Evolutionary conservation across 2,329 filamentous ascomycete species (phyloP).

Genomic region (Lithohypha guttulata): DNA sequence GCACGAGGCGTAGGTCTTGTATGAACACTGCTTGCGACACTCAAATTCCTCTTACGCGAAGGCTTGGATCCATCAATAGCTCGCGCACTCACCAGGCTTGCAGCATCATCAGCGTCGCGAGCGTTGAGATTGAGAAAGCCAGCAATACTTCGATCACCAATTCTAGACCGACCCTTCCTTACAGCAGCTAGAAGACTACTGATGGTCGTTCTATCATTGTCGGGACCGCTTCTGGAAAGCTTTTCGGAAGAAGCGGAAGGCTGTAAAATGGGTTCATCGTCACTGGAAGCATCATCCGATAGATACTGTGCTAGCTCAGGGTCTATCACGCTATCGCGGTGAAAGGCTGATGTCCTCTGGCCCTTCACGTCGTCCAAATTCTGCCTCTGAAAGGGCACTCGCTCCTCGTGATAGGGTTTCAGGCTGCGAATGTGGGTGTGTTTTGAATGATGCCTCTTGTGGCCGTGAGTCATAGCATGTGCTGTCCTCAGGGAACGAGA

Average conservation of each 20-base stretch:
- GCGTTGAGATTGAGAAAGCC: conserved; percentile 56
- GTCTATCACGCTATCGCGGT: conserved; percentile 97
- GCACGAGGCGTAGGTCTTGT: conserved; percentile 60
- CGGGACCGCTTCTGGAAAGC: conserved; percentile 51
- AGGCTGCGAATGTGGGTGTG: conserved; percentile 71
- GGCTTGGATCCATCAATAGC: conserved; percentile 52
- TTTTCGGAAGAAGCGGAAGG: conserved; percentile 63
- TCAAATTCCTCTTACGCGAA: conserved; percentile 67
- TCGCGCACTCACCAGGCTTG: conserved; percentile 53
- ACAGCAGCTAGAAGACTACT: conserved; percentile 60
- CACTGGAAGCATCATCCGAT: conserved; percentile 87
- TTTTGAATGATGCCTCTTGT: conserved; percentile 78
- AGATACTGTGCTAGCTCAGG: conserved; percentile 90
- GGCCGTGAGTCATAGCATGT: conserved; percentile 57
- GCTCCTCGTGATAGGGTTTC: conserved; percentile 62
- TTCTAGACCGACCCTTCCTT: conserved; percentile 62
- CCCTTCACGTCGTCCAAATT: conserved; percentile 57
- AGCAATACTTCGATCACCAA: conserved; percentile 64
- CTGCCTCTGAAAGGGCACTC: conserved; percentile 76
- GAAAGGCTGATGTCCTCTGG: conserved; percentile 73
- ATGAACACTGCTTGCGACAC: conserved; percentile 66
- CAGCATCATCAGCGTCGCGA: conserved; percentile 49
- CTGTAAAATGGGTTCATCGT: conserved; percentile 81
- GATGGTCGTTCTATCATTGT: conserved; percentile 64
- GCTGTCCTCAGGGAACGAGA: conserved; percentile 77